Evolutionary conservation across 495 filamentous ascomycete species (phyloP).

Genomic region (Aspergillus steynii): DNA sequence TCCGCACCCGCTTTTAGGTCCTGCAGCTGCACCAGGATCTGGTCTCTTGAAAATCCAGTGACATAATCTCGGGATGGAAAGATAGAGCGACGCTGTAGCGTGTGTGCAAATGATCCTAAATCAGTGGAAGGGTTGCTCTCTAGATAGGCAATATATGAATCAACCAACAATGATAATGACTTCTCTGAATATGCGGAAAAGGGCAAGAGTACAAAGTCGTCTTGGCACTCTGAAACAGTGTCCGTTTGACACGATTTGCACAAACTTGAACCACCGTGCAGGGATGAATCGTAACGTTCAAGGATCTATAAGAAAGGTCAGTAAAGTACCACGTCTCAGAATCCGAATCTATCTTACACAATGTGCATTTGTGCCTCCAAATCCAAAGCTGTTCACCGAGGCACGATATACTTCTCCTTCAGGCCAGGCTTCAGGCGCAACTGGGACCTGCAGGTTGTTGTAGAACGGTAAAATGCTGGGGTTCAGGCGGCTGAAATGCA

Average conservation of each 20-base stretch:
- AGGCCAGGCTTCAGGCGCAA: constrained; percentile 25
- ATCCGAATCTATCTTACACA: neutral
- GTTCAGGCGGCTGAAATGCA: constrained; percentile 50
- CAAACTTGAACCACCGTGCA: neutral
- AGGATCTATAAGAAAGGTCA: neutral
- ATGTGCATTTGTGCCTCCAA: constrained; percentile 65
- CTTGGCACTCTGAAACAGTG: neutral
- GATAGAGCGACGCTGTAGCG: neutral
- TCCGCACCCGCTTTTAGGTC: neutral
- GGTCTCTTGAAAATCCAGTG: neutral
- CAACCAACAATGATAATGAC: neutral
- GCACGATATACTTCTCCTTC: constrained; percentile 30
- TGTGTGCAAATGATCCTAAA: neutral
- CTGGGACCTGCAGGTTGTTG: constrained; percentile 24
- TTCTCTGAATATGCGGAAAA: neutral
- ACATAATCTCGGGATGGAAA: neutral
- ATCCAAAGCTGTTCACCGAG: constrained; percentile 52
- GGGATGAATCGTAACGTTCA: neutral
- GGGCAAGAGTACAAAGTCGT: neutral
- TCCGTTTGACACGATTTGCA: neutral
- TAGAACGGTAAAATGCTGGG: constrained; percentile 44
- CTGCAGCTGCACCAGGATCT: neutral
- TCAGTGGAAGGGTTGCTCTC: neutral
- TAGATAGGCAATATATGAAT: neutral
- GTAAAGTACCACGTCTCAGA: neutral